A percentile compares a stretch with the other conserved stretches of the same genome.
Evolutionary conservation across 257 asterid species (phyloP).

Genomic region (Cynanchum wilfordii): DNA sequence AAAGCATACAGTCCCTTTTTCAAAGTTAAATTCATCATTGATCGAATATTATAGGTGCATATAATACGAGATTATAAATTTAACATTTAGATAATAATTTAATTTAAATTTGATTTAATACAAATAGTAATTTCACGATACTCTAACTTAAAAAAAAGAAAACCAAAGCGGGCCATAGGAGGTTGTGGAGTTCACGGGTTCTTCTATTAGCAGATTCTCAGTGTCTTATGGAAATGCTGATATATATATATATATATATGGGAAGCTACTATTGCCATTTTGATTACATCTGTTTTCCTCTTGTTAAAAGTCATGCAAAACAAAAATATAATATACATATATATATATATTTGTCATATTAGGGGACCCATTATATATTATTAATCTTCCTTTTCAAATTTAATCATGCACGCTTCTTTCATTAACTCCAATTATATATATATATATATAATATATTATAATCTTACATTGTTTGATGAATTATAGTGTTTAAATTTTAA

Average conservation of each 20-base stretch:
- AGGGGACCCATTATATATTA: neutral
- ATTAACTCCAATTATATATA: no score
- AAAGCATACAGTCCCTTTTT: neutral
- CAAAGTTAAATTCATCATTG: neutral
- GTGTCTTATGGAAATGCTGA: constrained; percentile 9
- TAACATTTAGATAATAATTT: no score
- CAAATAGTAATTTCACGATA: no score
- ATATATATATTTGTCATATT: neutral
- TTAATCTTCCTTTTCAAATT: neutral
- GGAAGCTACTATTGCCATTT: neutral
- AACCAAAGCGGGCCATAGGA: constrained; percentile 16
- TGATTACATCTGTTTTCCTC: neutral
- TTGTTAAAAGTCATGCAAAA: neutral
- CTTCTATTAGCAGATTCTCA: constrained; percentile 28
- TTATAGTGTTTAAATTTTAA: neutral
- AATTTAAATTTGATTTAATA: no score
- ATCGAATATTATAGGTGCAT: no score
- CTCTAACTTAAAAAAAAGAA: no score
- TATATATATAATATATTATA: no score
- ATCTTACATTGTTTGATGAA: neutral
- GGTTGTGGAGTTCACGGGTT: constrained; percentile 25
- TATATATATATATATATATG: no score
- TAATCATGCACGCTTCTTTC: neutral
- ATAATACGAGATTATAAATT: no score
- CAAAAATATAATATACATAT: neutral